Base-by-base conservation (phyloP, 495 filamentous ascomycete species). In the Aspergillus diversus region DNA sequence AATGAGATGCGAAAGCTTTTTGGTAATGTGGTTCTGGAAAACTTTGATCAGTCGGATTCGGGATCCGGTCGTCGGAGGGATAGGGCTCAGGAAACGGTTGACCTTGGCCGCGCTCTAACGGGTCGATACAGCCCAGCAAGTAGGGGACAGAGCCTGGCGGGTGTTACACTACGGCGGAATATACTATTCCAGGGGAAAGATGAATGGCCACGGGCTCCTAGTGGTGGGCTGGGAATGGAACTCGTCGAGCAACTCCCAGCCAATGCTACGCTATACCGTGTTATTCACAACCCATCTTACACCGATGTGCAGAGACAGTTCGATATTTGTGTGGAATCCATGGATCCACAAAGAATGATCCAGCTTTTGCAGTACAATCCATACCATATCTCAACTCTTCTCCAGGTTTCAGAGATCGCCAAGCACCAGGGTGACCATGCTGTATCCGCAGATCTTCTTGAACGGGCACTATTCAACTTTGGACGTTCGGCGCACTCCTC, bases 1-100 rank as follows among this genome's bases (percentile, higher is more conserved):
- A 96, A 97, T 66, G 95, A 99, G 75, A 97, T 99, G 93, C 89
- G 91, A 47, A 87, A 86, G 63, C 76, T 99, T 3, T 99, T 99
- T 75, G 95, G 95, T 0, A 88, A 88, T 59, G 86, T 89, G 33
- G 90, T 90, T 9, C 77, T 95, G 58, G 86, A 91, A 50, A 83
- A 83, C 16, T 85, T 86, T 15, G 79, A 84, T 33, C 75, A 82
- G 32, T 75, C 83, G 21, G 79, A 82, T 55, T 71, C 82, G 50
- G 82, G 87, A 31, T 68, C 83, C 60, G 76, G 78, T 27, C 81
- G 83, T 52, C 75, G 83, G 58, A 75, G 84, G 51, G 80, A 82
- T 64, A 71, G 86, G 65, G 80, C 78, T 51, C 80, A 77, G 57
- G 76, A 86, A 61, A 81, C 82, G 54, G 74, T 89, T 7, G 90